phyloP scores from a whole-genome alignment of 2,329 filamentous ascomycete species.

The Fusarium napiforme region DNA sequence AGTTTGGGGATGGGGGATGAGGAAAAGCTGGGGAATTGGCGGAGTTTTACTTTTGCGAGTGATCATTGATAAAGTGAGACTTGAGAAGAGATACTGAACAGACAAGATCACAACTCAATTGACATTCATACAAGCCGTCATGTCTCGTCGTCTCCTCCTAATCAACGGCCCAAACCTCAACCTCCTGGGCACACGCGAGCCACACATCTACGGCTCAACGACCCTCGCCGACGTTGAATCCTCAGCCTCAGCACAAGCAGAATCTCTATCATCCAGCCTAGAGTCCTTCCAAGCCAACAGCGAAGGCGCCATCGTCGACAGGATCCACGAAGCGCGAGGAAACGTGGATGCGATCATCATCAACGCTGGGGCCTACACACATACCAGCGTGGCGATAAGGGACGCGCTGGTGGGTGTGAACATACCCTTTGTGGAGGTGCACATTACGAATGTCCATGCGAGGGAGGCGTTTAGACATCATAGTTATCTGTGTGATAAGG shows the following conservation, averaged over 20 bases:
- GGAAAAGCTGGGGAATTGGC: slow-evolving; percentile 4
- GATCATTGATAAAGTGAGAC: slow-evolving; percentile 17
- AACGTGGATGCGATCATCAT: slow-evolving; percentile 75
- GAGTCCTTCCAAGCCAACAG: slow-evolving; percentile 79
- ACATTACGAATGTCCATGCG: slow-evolving; percentile 79
- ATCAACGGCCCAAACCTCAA: slow-evolving; percentile 89
- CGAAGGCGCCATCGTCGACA: slow-evolving; percentile 79
- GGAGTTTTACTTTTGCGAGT: slow-evolving; percentile 26
- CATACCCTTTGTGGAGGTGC: slow-evolving; percentile 82
- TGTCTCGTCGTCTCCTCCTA: slow-evolving; percentile 68
- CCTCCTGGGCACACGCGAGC: slow-evolving; percentile 79
- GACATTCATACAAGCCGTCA: slow-evolving; percentile 23
- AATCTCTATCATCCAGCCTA: slow-evolving; percentile 60
- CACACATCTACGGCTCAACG: slow-evolving; percentile 76
- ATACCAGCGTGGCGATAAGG: slow-evolving; percentile 80
- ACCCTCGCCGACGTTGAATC: slow-evolving; percentile 72
- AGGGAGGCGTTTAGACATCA: slow-evolving; percentile 75
- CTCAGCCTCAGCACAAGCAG: slow-evolving; percentile 61
- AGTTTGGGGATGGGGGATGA: slow-evolving; percentile 1
- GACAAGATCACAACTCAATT: not conserved
- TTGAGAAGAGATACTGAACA: not conserved
- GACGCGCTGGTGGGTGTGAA: slow-evolving; percentile 76
- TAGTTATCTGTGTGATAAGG: slow-evolving; percentile 81
- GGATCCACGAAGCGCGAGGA: slow-evolving; percentile 73
- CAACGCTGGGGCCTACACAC: slow-evolving; percentile 80